Evolutionary conservation across 768 basidiomycete species (phyloP).

Genomic region (Tylopilus rubrobrunneus): DNA sequence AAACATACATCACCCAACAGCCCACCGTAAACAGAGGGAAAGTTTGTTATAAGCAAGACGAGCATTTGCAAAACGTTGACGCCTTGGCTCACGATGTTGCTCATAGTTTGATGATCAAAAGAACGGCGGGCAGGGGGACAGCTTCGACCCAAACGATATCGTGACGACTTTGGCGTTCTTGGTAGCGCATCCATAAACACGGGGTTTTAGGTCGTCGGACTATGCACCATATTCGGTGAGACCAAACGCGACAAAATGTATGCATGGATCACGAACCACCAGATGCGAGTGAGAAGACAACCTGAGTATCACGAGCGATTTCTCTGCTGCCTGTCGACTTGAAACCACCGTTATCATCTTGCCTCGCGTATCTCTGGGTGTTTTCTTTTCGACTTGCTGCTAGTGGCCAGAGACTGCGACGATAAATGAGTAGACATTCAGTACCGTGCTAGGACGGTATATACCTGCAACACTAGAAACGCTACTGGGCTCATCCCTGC

Average conservation of each 20-base stretch:
- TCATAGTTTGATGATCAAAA: constrained; percentile 82
- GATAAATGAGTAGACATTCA: constrained; percentile 3
- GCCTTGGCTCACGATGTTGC: no score
- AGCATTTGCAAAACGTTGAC: constrained; percentile 95
- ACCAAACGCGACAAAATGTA: neutral
- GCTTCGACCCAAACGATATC: constrained; percentile 85
- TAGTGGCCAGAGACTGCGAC: constrained; percentile 54
- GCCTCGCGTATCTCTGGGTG: no score
- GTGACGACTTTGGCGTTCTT: constrained; percentile 93
- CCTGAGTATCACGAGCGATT: constrained; percentile 50
- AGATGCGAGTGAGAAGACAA: constrained; percentile 77
- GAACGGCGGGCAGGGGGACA: constrained; percentile 75
- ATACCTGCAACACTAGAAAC: constrained; percentile 67
- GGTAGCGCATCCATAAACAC: constrained; percentile 92
- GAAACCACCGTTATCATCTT: no score
- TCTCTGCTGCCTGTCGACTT: no score
- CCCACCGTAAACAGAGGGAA: constrained; percentile 72
- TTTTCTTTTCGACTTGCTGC: no score
- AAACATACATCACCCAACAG: constrained; percentile 74
- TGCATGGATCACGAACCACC: constrained; percentile 43
- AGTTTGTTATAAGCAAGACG: no score
- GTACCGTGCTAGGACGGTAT: neutral
- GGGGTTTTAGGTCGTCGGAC: constrained; percentile 76
- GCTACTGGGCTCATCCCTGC: constrained; percentile 61
- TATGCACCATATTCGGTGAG: constrained; percentile 62